phyloP scores from a whole-genome alignment of 2,329 filamentous ascomycete genomes.

The Nemania diffusa region DNA sequence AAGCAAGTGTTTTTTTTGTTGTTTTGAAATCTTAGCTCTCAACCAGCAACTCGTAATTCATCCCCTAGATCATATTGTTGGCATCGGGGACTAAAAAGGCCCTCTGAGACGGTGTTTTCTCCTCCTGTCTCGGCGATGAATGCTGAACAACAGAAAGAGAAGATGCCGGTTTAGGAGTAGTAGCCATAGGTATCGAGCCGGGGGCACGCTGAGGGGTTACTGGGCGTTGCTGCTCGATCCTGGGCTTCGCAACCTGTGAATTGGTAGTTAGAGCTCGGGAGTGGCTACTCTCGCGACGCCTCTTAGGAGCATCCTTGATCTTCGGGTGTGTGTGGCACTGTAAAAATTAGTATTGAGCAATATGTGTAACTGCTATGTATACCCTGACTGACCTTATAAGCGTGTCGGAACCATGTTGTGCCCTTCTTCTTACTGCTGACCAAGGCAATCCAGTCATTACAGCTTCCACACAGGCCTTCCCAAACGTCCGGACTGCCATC shows the following conservation, averaged over 20 bases:
- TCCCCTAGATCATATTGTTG: slow-evolving; percentile 59
- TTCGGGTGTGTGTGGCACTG: slow-evolving; percentile 78
- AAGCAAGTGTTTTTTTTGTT: neutral
- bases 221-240: slow-evolving; percentile 56
- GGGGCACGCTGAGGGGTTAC: slow-evolving; percentile 59
- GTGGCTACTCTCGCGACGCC: slow-evolving; percentile 71
- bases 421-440: slow-evolving; percentile 91
- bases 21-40: slow-evolving; percentile 12
- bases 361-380: neutral
- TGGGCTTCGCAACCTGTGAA: slow-evolving; percentile 59
- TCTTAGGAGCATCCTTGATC: slow-evolving; percentile 76
- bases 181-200: slow-evolving; percentile 49
- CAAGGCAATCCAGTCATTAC: slow-evolving; percentile 82
- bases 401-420: slow-evolving; percentile 91
- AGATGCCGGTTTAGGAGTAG: slow-evolving; percentile 54
- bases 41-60: slow-evolving; percentile 1
- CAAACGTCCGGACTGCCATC: slow-evolving; percentile 84
- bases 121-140: slow-evolving; percentile 43
- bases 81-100: slow-evolving; percentile 53
- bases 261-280: slow-evolving; percentile 55
- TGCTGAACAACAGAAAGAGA: slow-evolving; percentile 44
- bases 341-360: slow-evolving; percentile 37
- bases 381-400: slow-evolving; percentile 74
- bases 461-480: slow-evolving; percentile 82
- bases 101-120: slow-evolving; percentile 46